A percentile compares a stretch with the other conserved stretches of the same genome.
Conservation (phyloP, 1,284 basidiomycete genomes). For the Sporisorium iseilematis-ciliati region DNA sequence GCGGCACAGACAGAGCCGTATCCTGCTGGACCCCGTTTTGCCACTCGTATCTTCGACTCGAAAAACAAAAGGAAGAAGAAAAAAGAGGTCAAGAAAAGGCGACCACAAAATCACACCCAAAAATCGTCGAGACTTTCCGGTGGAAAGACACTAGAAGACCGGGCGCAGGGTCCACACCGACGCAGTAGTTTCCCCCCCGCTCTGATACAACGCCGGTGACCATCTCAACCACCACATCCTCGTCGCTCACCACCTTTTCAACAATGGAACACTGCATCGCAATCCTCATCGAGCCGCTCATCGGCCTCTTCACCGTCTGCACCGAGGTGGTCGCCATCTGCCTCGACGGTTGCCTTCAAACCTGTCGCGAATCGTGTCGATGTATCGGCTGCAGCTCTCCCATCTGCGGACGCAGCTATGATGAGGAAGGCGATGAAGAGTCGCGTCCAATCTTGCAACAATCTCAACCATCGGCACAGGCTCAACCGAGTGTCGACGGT, state of each 20-base stretch:
- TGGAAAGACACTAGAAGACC: neutral
- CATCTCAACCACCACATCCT: conserved; percentile 2
- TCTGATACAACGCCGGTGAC: neutral
- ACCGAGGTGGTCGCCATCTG: conserved; percentile 42
- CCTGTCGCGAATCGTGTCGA: conserved; percentile 40
- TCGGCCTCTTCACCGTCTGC: conserved; percentile 29
- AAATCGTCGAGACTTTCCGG: neutral
- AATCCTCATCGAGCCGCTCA: conserved; percentile 26
- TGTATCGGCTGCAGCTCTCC: conserved; percentile 27
- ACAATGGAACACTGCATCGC: conserved; percentile 36
- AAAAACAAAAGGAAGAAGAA: conserved; percentile 1
- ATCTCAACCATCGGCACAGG: conserved; percentile 15
- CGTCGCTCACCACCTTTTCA: neutral
- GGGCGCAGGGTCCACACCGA: conserved; percentile 24
- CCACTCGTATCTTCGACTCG: neutral
- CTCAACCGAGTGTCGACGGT: conserved; percentile 12
- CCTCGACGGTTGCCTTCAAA: conserved; percentile 42
- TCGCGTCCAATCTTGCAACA: conserved; percentile 25
- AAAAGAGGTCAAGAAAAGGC: neutral
- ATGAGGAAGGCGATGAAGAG: conserved; percentile 18
- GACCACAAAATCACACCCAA: neutral
- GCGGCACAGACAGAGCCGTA: neutral
- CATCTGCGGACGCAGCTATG: conserved; percentile 12
- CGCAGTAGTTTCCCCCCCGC: conserved; percentile 1
- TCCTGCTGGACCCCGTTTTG: neutral